Evolutionary conservation across 129 eudicot species (phyloP), one percentile per base, ranked within the genome.

Genomic region (Ambrosia artemisiifolia): DNA sequence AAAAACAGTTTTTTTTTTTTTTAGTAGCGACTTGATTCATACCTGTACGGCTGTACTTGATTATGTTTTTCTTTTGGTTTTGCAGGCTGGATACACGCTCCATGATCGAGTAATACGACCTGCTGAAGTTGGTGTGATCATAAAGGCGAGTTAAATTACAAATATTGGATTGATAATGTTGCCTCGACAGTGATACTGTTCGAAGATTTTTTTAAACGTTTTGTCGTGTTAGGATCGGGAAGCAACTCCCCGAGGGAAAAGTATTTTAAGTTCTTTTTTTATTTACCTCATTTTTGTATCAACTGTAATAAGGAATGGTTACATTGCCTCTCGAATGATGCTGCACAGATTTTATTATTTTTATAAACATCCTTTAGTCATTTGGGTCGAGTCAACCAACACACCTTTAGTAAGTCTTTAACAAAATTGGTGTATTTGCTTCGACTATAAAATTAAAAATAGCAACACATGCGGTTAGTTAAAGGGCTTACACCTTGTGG

Each of bases 81-180:
- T 81, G 81, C 79, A 92, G 98, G 75, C 88, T 7, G 98, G 98
- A 35, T 92, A 92, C 80, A 72, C 64, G 20, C 79, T 89, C 66
- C 88, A 89, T 35, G 96, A 85, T 64, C 83, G 96, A 17, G 67
- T 89, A 32, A 77, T 92, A 64, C 84, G 98, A 36, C 98, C 96
- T 12, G 98, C 98, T 36, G 98, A 89, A 87, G 98, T 92, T 60
- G 96, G 95, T 13, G 98, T 92, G 63, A 88, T 90, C 14, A 78
- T 70, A 18, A 32, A 60, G 20, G 11, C 43, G 5, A 43, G 18
- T 3, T 12, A 60, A 32, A 2, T 60, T 12, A 60, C 43, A 60
- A 32, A 38, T 60, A 10, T 28, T 60, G 43, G 42, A 3, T 57
- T 8, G 16, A 24, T 28, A 24, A 10, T 24, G 7, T 11, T 6